Evolutionary conservation across 2,329 filamentous ascomycete genomes (phyloP).

Genomic region (Rhinocladiella similis): DNA sequence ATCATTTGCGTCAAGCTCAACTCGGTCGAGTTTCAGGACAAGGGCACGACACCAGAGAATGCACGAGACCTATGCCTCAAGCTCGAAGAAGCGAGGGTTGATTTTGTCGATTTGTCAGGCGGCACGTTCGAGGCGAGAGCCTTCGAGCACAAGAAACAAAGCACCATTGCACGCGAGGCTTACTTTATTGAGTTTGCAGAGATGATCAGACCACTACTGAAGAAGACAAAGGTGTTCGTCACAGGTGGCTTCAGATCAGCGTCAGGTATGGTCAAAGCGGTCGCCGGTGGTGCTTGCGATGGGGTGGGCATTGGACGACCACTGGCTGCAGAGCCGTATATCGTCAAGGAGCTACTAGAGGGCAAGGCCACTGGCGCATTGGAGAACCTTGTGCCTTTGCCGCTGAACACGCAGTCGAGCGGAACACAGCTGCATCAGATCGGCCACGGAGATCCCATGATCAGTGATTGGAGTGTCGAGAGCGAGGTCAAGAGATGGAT

Average conservation of each 20-base stretch:
- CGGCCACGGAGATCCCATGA: conserved; percentile 14
- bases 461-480: conserved; percentile 29
- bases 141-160: conserved; percentile 27
- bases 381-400: conserved; percentile 25
- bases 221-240: conserved; percentile 27
- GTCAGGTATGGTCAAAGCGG: conserved; percentile 24
- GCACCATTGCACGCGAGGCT: conserved; percentile 23
- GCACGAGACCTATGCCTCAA: conserved; percentile 21
- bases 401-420: conserved; percentile 22
- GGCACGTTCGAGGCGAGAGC: conserved; percentile 27
- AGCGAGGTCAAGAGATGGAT: conserved; percentile 27
- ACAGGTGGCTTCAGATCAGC: conserved; percentile 25
- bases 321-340: conserved; percentile 24
- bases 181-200: conserved; percentile 30
- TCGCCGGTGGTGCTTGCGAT: conserved; percentile 19
- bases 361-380: conserved; percentile 22
- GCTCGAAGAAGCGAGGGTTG: conserved; percentile 25
- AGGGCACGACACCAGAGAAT: conserved; percentile 25
- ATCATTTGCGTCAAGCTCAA: conserved; percentile 27
- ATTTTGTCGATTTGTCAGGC: conserved; percentile 27
- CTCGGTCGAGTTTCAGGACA: conserved; percentile 28
- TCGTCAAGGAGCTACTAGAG: conserved; percentile 22
- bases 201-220: conserved; percentile 24
- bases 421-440: conserved; percentile 28
- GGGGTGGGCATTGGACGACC: conserved; percentile 27